These are phyloP conservation scores for Nelumbo lutea DNA, from an alignment of 164 flowering plant genomes.

Conservation along the genomic window DNA sequence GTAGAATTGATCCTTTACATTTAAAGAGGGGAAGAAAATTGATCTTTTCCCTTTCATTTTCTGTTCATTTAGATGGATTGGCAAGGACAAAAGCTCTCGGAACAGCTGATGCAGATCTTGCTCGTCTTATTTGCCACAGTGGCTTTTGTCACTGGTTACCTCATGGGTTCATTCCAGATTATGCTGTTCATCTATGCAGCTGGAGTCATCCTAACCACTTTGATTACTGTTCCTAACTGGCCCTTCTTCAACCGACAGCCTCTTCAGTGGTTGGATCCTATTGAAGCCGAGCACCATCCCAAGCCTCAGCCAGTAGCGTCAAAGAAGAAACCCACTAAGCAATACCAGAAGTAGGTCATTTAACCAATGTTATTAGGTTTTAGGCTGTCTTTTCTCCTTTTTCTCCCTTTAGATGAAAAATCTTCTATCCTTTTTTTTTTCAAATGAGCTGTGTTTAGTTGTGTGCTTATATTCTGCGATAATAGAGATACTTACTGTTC, in stretches of 20 bases:
- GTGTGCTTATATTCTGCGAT: neutral
- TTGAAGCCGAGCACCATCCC: slow-evolving; percentile 70
- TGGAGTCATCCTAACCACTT: slow-evolving; percentile 67
- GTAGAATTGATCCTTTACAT: no score
- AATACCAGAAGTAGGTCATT: slow-evolving; percentile 40
- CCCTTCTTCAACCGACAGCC: slow-evolving; percentile 84
- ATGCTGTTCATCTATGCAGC: slow-evolving; percentile 66
- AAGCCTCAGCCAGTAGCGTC: slow-evolving; percentile 44
- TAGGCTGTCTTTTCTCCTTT: neutral
- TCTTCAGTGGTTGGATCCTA: slow-evolving; percentile 77
- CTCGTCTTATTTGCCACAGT: slow-evolving; percentile 53
- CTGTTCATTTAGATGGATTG: slow-evolving; percentile 65
- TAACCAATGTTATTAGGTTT: slow-evolving; percentile 1
- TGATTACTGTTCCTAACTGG: slow-evolving; percentile 86
- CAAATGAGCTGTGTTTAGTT: neutral
- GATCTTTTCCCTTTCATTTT: no score
- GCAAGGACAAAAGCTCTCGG: slow-evolving; percentile 94
- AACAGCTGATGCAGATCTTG: slow-evolving; percentile 85
- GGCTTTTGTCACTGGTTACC: slow-evolving; percentile 56
- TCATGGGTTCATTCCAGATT: slow-evolving; percentile 57
- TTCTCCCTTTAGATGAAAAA: neutral
- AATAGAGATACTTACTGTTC: neutral
- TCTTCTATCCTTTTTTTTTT: neutral
- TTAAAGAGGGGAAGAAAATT: no score
- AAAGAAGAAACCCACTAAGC: slow-evolving; percentile 60